Base-by-base conservation (phyloP, 1,139 yeast species). In the Debaryomycetaceae sp. region DNA sequence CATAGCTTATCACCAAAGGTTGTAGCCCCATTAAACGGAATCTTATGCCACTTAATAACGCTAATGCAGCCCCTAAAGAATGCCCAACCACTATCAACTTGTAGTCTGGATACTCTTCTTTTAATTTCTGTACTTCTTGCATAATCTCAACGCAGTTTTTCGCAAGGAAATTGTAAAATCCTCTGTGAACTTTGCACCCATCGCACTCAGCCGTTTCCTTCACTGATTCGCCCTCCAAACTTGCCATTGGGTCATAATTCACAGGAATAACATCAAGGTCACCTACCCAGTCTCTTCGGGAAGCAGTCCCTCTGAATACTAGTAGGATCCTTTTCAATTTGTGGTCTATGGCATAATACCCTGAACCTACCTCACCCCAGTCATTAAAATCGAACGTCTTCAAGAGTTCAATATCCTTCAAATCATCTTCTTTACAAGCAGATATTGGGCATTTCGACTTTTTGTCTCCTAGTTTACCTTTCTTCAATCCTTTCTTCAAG, bases 21-120 rank as follows among this genome's bases (percentile, higher is more conserved):
- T 69, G 58, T 39, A 63, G 65, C 0, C 85, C 86, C 52, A 75
- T 50, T 6, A 75, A 48, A 44, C 67, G 66, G 41, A 79, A 67
- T 51, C 83, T 89, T 18, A 80, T 66, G 0, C 84, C 89, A 8
- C 79, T 70, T 30, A 85, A 59, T 11, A 70, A 58, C 0, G 88
- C 83, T 41, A 83, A 59, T 0, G 88, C 87, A 3, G 83, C 92
- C 1, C 92, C 94, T 22, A 84, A 57, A 0, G 92, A 84, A 59
- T 84, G 92, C 0, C 92, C 92, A 2, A 78, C 63, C 2, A 83
- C 67, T 4, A 75, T 68, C 13, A 83, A 47, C 32, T 67, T 57
- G 53, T 79, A 82, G 18, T 69, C 70, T 0, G 80, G 76, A 49
- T 72, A 58, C 16, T 56, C 36, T 1, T 52, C 36, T 43, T 56